These are phyloP conservation scores for Alternaria arbusti DNA, from an alignment of 2,329 filamentous ascomycete genomes.

Conservation along the genomic window DNA sequence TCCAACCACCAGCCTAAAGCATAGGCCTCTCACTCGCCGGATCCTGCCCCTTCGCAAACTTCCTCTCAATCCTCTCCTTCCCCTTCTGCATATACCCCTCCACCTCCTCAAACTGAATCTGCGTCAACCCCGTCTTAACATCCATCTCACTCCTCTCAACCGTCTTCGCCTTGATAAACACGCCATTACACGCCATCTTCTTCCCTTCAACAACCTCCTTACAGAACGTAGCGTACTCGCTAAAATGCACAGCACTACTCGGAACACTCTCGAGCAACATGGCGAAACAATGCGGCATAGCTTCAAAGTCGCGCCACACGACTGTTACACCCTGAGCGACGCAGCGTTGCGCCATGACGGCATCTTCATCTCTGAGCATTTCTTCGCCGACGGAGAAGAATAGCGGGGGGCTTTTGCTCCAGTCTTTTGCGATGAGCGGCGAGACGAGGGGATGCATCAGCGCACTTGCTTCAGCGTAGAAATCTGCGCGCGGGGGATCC, in stretches of 20 bases:
- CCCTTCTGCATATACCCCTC: slow-evolving; percentile 36
- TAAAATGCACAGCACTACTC: slow-evolving; percentile 42
- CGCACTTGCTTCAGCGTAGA: slow-evolving; percentile 55
- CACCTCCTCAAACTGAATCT: slow-evolving; percentile 42
- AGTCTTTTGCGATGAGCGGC: slow-evolving; percentile 64
- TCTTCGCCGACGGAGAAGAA: slow-evolving; percentile 76
- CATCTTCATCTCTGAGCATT: slow-evolving; percentile 71
- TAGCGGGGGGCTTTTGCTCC: slow-evolving; percentile 69
- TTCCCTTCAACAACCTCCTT: slow-evolving; percentile 34
- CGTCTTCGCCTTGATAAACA: slow-evolving; percentile 40
- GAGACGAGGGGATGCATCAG: slow-evolving; percentile 71
- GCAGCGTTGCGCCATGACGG: slow-evolving; percentile 65
- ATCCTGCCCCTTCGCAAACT: slow-evolving; percentile 25
- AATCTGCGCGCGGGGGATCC: slow-evolving; percentile 53
- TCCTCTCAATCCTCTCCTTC: slow-evolving; percentile 27
- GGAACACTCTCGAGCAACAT: slow-evolving; percentile 50
- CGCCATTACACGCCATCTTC: slow-evolving; percentile 28
- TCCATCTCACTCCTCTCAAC: slow-evolving; percentile 33
- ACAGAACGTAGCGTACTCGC: slow-evolving; percentile 46
- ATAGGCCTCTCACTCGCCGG: slow-evolving; percentile 30
- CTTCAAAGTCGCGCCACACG: slow-evolving; percentile 75
- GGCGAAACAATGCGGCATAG: slow-evolving; percentile 76
- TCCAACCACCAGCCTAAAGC: slow-evolving; percentile 11
- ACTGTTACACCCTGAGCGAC: slow-evolving; percentile 65
- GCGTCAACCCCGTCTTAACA: slow-evolving; percentile 30